These are phyloP conservation scores for Talaromyces sp. DNA, from an alignment of 2,329 filamentous ascomycete genomes.

Conservation along the genomic window DNA sequence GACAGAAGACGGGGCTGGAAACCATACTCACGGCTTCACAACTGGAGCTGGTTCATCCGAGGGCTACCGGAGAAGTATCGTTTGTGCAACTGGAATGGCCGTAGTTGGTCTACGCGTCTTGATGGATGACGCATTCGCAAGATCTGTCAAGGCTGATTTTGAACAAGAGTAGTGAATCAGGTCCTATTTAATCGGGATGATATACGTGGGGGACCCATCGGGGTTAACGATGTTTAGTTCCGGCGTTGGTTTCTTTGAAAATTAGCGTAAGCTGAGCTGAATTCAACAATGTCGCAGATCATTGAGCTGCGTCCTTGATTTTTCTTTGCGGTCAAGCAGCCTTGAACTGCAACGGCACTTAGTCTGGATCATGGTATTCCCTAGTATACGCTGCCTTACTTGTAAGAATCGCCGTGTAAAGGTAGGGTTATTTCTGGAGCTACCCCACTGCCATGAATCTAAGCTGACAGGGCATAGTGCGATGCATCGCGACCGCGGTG, in stretches of 20 bases:
- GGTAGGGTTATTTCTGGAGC: slow-evolving; percentile 8
- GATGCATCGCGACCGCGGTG: slow-evolving; percentile 20
- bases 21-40: slow-evolving; percentile 37
- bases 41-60: slow-evolving; percentile 37
- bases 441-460: background rate
- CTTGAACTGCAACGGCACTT: background rate
- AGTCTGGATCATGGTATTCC: slow-evolving; percentile 18
- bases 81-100: slow-evolving; percentile 17
- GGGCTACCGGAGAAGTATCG: slow-evolving; percentile 13
- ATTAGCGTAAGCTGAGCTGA: background rate
- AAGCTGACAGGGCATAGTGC: slow-evolving; percentile 18
- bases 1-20: slow-evolving; percentile 27
- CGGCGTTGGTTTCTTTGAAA: background rate
- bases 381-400: slow-evolving; percentile 20
- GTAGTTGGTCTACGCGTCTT: slow-evolving; percentile 15
- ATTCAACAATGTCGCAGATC: background rate
- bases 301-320: background rate
- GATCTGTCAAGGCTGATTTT: slow-evolving; percentile 14
- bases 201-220: background rate
- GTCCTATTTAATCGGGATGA: too few relatives aligned
- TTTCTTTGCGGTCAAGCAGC: background rate
- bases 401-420: slow-evolving; percentile 25
- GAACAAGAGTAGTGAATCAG: background rate
- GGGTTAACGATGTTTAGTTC: background rate
- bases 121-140: slow-evolving; percentile 12